Evolutionary conservation across 305 asterid species (phyloP), one percentile per base, ranked within the genome.

Genomic region (Lippia alba): DNA sequence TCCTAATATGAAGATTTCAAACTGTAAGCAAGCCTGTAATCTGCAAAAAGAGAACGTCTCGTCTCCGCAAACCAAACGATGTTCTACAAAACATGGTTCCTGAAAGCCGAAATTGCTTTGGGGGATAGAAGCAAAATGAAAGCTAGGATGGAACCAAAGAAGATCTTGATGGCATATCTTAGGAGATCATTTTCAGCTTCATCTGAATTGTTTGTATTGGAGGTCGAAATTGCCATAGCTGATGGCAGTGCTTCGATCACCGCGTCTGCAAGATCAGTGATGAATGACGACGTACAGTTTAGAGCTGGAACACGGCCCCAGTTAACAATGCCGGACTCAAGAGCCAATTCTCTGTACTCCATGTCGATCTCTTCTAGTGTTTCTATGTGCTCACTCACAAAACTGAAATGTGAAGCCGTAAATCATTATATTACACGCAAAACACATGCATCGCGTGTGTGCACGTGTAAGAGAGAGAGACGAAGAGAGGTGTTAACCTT

Each of bases 221-320:
- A 30, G 46, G 80, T 56, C 14, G 92, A 77, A 83, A 87, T 81
- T n/a, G 89, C 79, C 78, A 58, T 53, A 12, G 96, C 87, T 34
- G 85, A 85, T 34, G 96, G 96, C 71, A 90, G 64, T 12, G 94
- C 96, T 67, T 90, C 96, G 8, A 85, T 80, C 9, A 90, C 94
- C n/a, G 92, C 88, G 80, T 87, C 91, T 2, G 94, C 92, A 48
- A 90, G 82, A 73, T 90, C 96, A 70, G 74, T 79, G 48, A 90
- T 86, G 73, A 90, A 90, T 3, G 94, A 78, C 10, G 91, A 79
- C 48, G 85, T 87, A 77, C 96, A 90, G 85, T 90, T 90, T 33
- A 90, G 83, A 57, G 96, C 91, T 62, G 96, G 96, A 55, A 90
- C 96, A 12, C 94, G 92, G 24, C 94, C 94, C 96, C 96, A 90